These are phyloP conservation scores for Aquilaria agallochum DNA, from an alignment of 441 rosid genomes.

Conservation along the genomic window DNA sequence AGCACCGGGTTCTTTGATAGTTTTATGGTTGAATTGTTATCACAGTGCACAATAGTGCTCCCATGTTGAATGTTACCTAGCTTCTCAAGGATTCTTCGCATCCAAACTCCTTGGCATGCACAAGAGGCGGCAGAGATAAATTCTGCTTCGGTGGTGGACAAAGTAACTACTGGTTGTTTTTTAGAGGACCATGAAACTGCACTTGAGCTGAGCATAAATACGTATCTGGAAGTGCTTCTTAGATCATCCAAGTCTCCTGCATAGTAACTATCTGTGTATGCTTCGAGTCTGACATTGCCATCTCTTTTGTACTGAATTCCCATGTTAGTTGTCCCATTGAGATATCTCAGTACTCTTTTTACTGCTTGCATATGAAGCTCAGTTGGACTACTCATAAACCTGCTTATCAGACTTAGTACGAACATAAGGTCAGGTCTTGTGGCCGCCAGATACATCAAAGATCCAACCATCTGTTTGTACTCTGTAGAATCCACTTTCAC, in stretches of 20 bases:
- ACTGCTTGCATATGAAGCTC: not conserved
- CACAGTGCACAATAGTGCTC: not conserved
- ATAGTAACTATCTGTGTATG: no score
- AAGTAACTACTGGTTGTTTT: not conserved
- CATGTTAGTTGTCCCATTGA: no score
- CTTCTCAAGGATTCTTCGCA: not conserved
- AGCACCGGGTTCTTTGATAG: not conserved
- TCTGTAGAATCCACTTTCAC: not conserved
- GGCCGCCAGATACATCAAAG: constrained; percentile 1
- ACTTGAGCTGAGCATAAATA: not conserved
- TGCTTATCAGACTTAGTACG: no score
- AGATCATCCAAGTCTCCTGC: no score
- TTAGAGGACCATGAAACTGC: not conserved
- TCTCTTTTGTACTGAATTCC: no score
- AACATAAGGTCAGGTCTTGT: not conserved
- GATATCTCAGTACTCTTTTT: not conserved
- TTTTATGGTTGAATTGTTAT: not conserved
- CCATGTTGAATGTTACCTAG: not conserved
- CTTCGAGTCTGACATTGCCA: no score
- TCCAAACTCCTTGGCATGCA: not conserved
- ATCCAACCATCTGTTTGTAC: not conserved
- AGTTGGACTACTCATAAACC: no score
- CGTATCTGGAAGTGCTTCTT: no score
- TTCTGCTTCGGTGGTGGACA: not conserved
- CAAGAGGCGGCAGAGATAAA: not conserved